Evolutionary conservation across 345 rosid species (phyloP), one percentile per base, ranked within the genome.

Genomic region (Capsella bursapastoris): DNA sequence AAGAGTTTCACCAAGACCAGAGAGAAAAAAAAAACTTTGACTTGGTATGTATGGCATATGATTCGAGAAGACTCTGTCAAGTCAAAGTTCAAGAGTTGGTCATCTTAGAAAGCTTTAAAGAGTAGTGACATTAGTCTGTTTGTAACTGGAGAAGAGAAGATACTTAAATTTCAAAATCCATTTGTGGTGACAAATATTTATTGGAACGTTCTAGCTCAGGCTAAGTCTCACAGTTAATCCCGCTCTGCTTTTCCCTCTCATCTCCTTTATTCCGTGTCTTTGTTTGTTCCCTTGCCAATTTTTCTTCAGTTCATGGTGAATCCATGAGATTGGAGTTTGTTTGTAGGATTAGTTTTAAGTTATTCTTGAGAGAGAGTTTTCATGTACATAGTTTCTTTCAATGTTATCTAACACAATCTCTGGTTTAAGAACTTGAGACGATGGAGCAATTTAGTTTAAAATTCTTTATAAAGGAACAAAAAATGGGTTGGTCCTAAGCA

Each of bases 1-100:
- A 48, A 18, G 55, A 50, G 55, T 50, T 50, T 50, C 55, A 50
- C 55, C 29, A 50, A 22, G 31, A 50, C 55, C 25, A 7, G 55
- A 50, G 55, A 50, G 7, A 50, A 22, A 48, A 16, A 32, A 4
- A 1, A 50, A 18, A 18, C 29, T 50, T 50, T 50, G 32, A 25
- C 57, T 25, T 51, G 32, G 57, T 51, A 48, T 48, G 53, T 10
- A 48, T 48, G 51, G 13, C 25, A 16, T 49, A 22, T 22, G 15
- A 44, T 44, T 13, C 18, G 16, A 45, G 49, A 45, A 45, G 8
- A 45, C 3, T 45, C 7, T 14, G 49, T 14, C 49, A n/a, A 45
- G 50, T n/a, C 50, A 45, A 45, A 14, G 50, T n/a, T 45, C 50
- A 45, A 45, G 7, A 13, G 2, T 43, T 43, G 7, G 7, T 13